Evolutionary conservation across 805 yeast species (phyloP), one percentile per base, ranked within the genome.

Genomic region (Ogataea pini): DNA sequence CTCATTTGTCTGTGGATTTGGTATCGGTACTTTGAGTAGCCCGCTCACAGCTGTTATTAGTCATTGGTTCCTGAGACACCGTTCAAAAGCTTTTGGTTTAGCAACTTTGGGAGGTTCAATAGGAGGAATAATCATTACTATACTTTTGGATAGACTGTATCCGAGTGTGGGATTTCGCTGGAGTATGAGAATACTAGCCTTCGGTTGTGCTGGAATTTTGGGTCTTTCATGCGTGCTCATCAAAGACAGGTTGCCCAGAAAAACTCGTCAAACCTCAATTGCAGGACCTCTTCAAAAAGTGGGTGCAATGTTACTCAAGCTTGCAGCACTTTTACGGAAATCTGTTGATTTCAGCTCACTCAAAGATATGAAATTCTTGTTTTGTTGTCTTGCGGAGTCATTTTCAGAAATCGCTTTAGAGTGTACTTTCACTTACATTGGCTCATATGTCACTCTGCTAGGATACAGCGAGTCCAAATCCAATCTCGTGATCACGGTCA

Each of bases 41-140:
- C 87, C 88, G 0, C 60, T 75, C 20, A 62, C 82, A 2, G 77
- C 83, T 2, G 80, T 75, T 9, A 65, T 81, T 5, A 76, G 81
- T 43, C 88, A 83, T 54, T 82, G 85, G 82, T 83, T 82, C 56
- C 60, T 66, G 49, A 64, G 61, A 18, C 73, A 72, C 49, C 69
- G 86, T 48, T 84, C 83, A 1, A 62, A 69, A 41, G 84, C 82
- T 4, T 72, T 78, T 24, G 86, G 86, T 0, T 44, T 80, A 3
- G 82, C 83, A 3, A 77, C 83, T 2, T 62, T 71, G 36, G 83
- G 82, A 16, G 81, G 80, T 1, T 73, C 79, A 1, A 54, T 77
- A 18, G 83, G 82, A 17, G 83, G 82, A 27, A 63, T 77, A 45
- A 48, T 70, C n/a, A 71, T 78, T 51, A 81, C 83, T 3, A 57